Percentiles rank a stretch among this genome's conserved stretches.
Evolutionary conservation across 2,329 filamentous ascomycete genomes (phyloP).

Genomic region (Balansia obtecta): DNA sequence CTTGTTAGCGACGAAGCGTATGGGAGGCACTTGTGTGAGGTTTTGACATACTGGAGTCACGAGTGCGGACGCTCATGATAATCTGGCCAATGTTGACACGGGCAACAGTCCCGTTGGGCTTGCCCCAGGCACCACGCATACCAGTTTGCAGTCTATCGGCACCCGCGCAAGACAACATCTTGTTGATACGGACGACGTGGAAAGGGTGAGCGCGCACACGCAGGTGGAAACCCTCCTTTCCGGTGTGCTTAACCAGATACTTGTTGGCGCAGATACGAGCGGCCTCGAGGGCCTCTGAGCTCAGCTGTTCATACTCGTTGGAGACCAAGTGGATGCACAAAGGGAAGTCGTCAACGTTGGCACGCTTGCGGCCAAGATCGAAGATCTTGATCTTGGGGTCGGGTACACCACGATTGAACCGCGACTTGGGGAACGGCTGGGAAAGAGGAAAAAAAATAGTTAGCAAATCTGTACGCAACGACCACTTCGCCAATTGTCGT

Average conservation of each 20-base stretch:
- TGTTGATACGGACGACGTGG: slow-evolving; percentile 99
- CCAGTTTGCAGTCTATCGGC: slow-evolving; percentile 99
- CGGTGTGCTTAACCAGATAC: slow-evolving; percentile 64
- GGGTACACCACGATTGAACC: slow-evolving; percentile 99
- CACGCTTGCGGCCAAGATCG: slow-evolving; percentile 97
- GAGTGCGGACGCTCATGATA: slow-evolving; percentile 91
- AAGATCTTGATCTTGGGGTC: slow-evolving; percentile 88
- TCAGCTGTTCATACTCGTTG: slow-evolving; percentile 99
- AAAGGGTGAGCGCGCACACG: slow-evolving; percentile 88
- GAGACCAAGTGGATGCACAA: slow-evolving; percentile 98
- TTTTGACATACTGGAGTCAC: slow-evolving; percentile 66
- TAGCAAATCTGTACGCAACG: neutral
- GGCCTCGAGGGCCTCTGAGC: slow-evolving; percentile 97
- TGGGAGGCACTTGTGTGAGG: neutral
- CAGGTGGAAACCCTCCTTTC: slow-evolving; percentile 65
- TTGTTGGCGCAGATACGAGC: slow-evolving; percentile 99
- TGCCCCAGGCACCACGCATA: slow-evolving; percentile 99
- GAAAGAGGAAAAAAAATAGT: neutral
- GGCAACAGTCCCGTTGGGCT: slow-evolving; percentile 97
- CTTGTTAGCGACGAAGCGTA: neutral
- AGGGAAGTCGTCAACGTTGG: slow-evolving; percentile 98
- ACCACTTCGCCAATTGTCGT: neutral
- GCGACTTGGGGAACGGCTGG: slow-evolving; percentile 96
- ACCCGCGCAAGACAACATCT: slow-evolving; percentile 99
- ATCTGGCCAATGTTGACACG: slow-evolving; percentile 99